phyloP scores from a whole-genome alignment of 2,329 filamentous ascomycete species.

The Bipolaris zeicola region DNA sequence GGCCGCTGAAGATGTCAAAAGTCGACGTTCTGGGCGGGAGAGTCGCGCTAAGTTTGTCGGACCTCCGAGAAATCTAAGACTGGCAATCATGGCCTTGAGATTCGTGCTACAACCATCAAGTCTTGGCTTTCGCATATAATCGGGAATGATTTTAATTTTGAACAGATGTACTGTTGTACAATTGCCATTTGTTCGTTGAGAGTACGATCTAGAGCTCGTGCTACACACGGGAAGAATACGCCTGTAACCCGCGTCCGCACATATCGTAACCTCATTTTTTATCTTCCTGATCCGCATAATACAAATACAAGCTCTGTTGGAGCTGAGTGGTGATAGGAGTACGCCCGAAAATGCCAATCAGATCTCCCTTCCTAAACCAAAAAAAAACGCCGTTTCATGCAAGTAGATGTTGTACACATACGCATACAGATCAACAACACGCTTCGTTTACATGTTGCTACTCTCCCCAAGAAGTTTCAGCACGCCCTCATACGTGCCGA shows the following conservation, averaged over 20 bases:
- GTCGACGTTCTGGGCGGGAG: constrained; percentile 15
- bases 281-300: constrained; percentile 4
- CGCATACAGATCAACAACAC: background rate
- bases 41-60: constrained; percentile 16
- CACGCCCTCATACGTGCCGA: constrained; percentile 77
- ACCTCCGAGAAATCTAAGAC: constrained; percentile 2
- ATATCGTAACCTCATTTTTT: constrained; percentile 7
- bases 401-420: constrained; percentile 19
- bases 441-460: constrained; percentile 42
- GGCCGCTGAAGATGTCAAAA: constrained; percentile 14
- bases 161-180: too few species aligned
- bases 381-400: constrained; percentile 16
- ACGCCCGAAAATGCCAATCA: constrained; percentile 10
- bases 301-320: constrained; percentile 11
- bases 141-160: background rate
- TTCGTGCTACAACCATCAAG: background rate
- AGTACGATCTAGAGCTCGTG: background rate
- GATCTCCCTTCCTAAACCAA: background rate
- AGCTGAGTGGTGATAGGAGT: constrained; percentile 12
- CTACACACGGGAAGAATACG: background rate
- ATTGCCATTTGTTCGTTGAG: background rate
- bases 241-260: background rate
- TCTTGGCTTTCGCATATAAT: background rate
- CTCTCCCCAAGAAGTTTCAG: constrained; percentile 54
- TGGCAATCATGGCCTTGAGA: background rate